Evolutionary conservation across 2,329 filamentous ascomycete species (phyloP).

Genomic region (Endoconidiophora laricicola): DNA sequence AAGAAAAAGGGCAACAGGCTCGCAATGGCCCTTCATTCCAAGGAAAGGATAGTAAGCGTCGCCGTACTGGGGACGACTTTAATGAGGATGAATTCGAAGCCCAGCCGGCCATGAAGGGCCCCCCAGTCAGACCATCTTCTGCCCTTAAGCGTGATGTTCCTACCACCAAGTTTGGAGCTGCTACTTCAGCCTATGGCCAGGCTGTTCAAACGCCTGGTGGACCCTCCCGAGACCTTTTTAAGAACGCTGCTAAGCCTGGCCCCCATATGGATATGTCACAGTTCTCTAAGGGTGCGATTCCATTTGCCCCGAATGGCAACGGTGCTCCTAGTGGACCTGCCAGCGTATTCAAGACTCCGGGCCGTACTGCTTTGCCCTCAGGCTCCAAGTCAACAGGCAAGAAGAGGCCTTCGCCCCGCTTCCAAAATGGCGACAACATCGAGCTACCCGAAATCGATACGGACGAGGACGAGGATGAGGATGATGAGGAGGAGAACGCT

Average conservation of each 20-base stretch:
- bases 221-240: slow-evolving; percentile 43
- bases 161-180: slow-evolving; percentile 15
- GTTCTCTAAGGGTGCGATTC: slow-evolving; percentile 74
- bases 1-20: slow-evolving; percentile 39
- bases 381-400: slow-evolving; percentile 42
- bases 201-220: slow-evolving; percentile 29
- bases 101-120: slow-evolving; percentile 50
- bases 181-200: slow-evolving; percentile 40
- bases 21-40: slow-evolving; percentile 47
- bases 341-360: slow-evolving; percentile 52
- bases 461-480: slow-evolving; percentile 74
- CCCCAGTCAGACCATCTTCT: slow-evolving; percentile 68
- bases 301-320: slow-evolving; percentile 58
- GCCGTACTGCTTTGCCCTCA: slow-evolving; percentile 27
- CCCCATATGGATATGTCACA: slow-evolving; percentile 61
- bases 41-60: slow-evolving; percentile 57
- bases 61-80: slow-evolving; percentile 58
- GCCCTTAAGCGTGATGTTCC: slow-evolving; percentile 41
- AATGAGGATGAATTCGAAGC: slow-evolving; percentile 44
- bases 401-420: slow-evolving; percentile 60
- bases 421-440: slow-evolving; percentile 78
- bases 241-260: slow-evolving; percentile 46
- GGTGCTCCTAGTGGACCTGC: slow-evolving; percentile 18
- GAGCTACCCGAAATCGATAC: slow-evolving; percentile 90
- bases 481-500: slow-evolving; percentile 30